Evolutionary conservation across 2,329 filamentous ascomycete species (phyloP).

Genomic region (Ceratocystis colombiana): DNA sequence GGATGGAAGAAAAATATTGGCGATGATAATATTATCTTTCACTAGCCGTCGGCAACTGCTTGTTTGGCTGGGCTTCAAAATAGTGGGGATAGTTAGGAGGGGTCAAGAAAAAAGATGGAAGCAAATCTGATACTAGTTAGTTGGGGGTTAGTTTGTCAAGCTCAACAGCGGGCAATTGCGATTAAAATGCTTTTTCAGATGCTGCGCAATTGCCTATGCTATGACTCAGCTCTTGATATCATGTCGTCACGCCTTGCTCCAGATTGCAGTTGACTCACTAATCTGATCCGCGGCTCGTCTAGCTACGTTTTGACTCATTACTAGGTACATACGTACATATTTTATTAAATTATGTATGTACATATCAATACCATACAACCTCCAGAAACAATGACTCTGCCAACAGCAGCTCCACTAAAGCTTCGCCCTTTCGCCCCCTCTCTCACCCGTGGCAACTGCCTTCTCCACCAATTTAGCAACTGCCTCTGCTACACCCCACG

Average conservation of each 20-base stretch:
- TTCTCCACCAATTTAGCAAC: constrained; percentile 36
- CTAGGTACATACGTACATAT: too few relatives aligned
- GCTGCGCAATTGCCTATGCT: background rate
- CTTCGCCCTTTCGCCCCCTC: background rate
- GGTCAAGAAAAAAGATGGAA: background rate
- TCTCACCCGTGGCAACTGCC: background rate
- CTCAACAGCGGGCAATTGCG: background rate
- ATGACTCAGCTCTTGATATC: background rate
- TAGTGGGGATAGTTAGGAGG: too few relatives aligned
- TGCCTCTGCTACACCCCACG: constrained; percentile 48
- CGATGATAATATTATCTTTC: too few relatives aligned
- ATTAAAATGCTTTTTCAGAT: background rate
- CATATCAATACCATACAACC: background rate
- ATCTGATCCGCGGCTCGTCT: background rate
- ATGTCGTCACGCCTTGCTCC: background rate
- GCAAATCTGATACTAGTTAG: too few relatives aligned
- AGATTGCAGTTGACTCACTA: background rate
- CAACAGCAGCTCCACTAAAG: constrained; percentile 10
- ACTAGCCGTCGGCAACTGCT: too few relatives aligned
- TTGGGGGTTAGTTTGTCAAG: background rate
- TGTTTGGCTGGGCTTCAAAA: too few relatives aligned
- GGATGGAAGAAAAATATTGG: too few relatives aligned
- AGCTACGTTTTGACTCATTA: background rate
- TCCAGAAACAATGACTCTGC: background rate
- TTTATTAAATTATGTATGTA: too few relatives aligned